A percentile compares a stretch with the other conserved stretches of the same genome.
phyloP scores from a whole-genome alignment of 1,284 basidiomycete genomes.

The Singerocomus inundabilis region DNA sequence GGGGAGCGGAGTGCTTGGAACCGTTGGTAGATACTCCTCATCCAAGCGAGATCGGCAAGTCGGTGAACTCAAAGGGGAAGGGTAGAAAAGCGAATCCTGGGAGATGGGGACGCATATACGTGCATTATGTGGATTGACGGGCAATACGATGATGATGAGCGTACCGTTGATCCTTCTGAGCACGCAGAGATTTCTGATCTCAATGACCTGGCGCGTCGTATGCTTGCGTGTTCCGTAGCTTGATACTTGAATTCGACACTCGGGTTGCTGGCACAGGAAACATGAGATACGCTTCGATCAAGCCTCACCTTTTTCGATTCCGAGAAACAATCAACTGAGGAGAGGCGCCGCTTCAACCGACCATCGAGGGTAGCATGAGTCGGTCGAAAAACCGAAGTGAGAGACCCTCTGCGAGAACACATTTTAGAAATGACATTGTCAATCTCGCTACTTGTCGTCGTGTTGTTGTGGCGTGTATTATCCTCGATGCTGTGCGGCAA shows the following conservation, averaged over 20 bases:
- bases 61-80: constrained; percentile 8
- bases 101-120: constrained; percentile 6
- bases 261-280: background rate
- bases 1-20: constrained; percentile 29
- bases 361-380: background rate
- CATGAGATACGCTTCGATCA: constrained; percentile 6
- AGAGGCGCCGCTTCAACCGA: constrained; percentile 20
- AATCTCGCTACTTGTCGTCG: background rate
- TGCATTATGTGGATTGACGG: too few species aligned
- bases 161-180: constrained; percentile 13
- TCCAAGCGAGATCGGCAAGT: background rate
- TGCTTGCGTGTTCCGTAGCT: constrained; percentile 27
- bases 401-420: background rate
- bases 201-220: constrained; percentile 31
- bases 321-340: background rate
- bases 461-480: background rate
- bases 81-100: constrained; percentile 12
- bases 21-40: constrained; percentile 16
- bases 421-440: background rate
- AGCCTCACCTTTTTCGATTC: constrained; percentile 23
- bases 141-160: background rate
- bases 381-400: background rate
- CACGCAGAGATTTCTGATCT: constrained; percentile 20
- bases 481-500: background rate
- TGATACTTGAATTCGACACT: constrained; percentile 13